Conservation (phyloP, 169 alveolate genomes). For the Eimeria acervulina region DNA sequence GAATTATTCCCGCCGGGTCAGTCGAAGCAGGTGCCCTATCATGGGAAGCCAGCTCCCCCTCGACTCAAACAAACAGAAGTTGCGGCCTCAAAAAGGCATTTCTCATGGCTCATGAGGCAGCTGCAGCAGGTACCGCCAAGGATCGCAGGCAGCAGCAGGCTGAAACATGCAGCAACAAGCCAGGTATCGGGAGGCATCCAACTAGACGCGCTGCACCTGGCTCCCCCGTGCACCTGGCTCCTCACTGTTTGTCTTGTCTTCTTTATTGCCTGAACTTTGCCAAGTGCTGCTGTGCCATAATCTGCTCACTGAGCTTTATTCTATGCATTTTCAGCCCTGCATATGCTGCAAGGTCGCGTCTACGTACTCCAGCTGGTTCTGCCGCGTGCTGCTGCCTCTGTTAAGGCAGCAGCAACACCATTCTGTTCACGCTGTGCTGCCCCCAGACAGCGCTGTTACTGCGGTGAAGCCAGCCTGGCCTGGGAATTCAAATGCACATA, state of each 20-base stretch:
- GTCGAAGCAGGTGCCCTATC: background rate
- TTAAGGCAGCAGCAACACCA: background rate
- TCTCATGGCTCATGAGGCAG: background rate
- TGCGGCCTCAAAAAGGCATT: constrained; percentile 63
- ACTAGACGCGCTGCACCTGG: background rate
- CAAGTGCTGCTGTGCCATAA: background rate
- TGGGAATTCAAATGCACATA: constrained; percentile 66
- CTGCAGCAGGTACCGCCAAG: background rate
- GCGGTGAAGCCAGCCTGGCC: constrained; percentile 28
- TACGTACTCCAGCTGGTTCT: constrained; percentile 66
- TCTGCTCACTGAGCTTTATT: background rate
- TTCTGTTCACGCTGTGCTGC: constrained; percentile 20
- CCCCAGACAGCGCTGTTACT: constrained; percentile 3
- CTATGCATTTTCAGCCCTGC: constrained; percentile 6
- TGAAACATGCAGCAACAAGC: background rate
- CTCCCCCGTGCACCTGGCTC: background rate
- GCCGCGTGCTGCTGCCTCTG: constrained; percentile 54
- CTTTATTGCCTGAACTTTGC: background rate
- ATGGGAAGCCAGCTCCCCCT: background rate
- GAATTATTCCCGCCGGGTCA: constrained; percentile 15
- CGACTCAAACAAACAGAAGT: background rate
- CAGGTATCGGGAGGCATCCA: background rate
- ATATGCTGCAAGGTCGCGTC: constrained; percentile 49
- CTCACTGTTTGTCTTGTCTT: background rate
- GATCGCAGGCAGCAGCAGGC: background rate